Percentiles rank a stretch among this genome's conserved stretches.
Conservation (phyloP, 2,329 filamentous ascomycete genomes). For the Xylariaceae sp. region DNA sequence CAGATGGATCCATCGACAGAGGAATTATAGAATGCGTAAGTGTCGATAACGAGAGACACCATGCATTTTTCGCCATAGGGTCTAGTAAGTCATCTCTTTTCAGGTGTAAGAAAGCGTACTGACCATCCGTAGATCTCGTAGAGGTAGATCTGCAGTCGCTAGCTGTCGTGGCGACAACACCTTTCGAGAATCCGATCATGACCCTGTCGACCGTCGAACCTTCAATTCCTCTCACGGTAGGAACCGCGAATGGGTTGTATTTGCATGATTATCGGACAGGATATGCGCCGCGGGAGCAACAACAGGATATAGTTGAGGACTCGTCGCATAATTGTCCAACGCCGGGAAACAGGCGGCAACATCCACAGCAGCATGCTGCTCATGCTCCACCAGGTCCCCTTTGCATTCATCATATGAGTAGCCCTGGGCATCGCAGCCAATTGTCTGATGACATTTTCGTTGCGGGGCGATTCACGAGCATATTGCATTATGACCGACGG, state of each 20-base stretch:
- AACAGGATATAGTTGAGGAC: conserved; percentile 36
- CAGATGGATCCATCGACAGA: conserved; percentile 38
- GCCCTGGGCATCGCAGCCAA: conserved; percentile 45
- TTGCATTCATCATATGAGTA: conserved; percentile 72
- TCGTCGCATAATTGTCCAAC: conserved; percentile 36
- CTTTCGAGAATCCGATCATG: conserved; percentile 77
- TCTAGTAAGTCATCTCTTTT: conserved; percentile 46
- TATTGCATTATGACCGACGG: conserved; percentile 83
- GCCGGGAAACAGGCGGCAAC: conserved; percentile 47
- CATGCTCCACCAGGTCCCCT: conserved; percentile 77
- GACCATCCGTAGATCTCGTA: conserved; percentile 49
- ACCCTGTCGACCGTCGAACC: conserved; percentile 67
- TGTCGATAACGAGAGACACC: conserved; percentile 61
- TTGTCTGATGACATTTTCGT: conserved; percentile 79
- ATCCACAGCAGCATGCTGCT: conserved; percentile 60
- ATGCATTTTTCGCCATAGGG: conserved; percentile 75
- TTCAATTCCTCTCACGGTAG: conserved; percentile 71
- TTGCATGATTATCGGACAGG: conserved; percentile 68
- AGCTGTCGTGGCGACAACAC: conserved; percentile 60
- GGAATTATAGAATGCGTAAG: conserved; percentile 77
- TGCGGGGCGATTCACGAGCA: conserved; percentile 80
- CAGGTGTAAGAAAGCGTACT: conserved; percentile 8
- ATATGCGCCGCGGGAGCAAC: conserved; percentile 30
- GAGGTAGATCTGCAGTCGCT: conserved; percentile 77
- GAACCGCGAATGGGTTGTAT: conserved; percentile 74